phyloP scores from a whole-genome alignment of 2,329 filamentous ascomycete genomes.

The Sphaceloma murrayae region DNA sequence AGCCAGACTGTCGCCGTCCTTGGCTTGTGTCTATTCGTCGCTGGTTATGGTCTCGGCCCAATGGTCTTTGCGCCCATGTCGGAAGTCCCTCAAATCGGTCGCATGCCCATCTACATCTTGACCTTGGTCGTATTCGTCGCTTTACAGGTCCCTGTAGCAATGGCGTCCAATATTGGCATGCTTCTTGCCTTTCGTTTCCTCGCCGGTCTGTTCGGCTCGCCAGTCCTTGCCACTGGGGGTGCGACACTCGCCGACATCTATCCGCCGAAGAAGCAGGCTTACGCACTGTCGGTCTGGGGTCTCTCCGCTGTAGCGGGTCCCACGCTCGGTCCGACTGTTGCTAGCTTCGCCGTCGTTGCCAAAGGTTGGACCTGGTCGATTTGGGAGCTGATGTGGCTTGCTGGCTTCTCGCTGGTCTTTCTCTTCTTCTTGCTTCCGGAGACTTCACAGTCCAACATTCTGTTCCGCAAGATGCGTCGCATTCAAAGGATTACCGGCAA shows the following conservation, averaged over 20 bases:
- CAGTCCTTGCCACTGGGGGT: constrained; percentile 38
- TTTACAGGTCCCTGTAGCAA: constrained; percentile 38
- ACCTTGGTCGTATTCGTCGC: constrained; percentile 40
- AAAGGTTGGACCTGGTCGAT: constrained; percentile 36
- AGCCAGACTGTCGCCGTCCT: constrained; percentile 35
- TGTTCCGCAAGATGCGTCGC: constrained; percentile 33
- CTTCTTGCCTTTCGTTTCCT: constrained; percentile 44
- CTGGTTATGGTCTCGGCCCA: constrained; percentile 18
- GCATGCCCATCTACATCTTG: constrained; percentile 37
- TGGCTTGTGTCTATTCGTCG: constrained; percentile 32
- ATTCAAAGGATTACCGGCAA: constrained; percentile 36
- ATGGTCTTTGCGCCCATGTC: constrained; percentile 32
- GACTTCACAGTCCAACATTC: constrained; percentile 34
- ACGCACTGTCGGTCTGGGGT: constrained; percentile 34
- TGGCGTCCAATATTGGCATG: constrained; percentile 42
- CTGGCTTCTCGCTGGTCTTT: constrained; percentile 31
- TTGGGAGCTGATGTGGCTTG: constrained; percentile 37
- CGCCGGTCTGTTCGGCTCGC: constrained; percentile 41
- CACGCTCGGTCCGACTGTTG: constrained; percentile 35
- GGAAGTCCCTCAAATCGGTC: constrained; percentile 41
- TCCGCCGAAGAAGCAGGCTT: constrained; percentile 31
- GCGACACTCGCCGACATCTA: constrained; percentile 41
- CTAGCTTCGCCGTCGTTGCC: constrained; percentile 31
- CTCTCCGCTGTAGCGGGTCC: constrained; percentile 35
- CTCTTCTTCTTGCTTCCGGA: constrained; percentile 35